phyloP scores from a whole-genome alignment of 306 rosid species.

The Rosa multiflora region DNA sequence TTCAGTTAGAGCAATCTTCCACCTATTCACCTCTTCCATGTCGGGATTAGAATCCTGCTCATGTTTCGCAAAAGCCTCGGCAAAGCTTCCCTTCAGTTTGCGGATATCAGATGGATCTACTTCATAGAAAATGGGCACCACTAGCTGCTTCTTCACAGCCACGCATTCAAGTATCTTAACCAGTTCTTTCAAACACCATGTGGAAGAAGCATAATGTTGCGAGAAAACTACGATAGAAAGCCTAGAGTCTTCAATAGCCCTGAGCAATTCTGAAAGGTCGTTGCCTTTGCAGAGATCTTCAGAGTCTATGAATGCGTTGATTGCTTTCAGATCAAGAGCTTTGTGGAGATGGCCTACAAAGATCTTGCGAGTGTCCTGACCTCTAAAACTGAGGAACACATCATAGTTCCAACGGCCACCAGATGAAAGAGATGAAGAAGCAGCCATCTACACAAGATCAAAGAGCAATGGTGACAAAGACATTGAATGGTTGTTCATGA shows the following conservation, averaged over 20 bases:
- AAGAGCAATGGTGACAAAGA: neutral
- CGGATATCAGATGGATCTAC: constrained; percentile 12
- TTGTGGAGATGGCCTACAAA: constrained; percentile 3
- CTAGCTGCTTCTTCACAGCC: neutral
- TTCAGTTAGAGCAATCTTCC: constrained; percentile 7
- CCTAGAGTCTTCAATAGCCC: neutral
- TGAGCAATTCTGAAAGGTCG: neutral
- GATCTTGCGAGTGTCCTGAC: neutral
- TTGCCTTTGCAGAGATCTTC: neutral
- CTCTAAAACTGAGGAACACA: constrained; percentile 20
- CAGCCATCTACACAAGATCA: neutral
- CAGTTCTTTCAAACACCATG: constrained; percentile 19
- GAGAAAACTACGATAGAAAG: constrained; percentile 5
- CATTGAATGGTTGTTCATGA: neutral
- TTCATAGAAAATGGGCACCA: neutral
- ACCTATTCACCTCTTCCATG: neutral
- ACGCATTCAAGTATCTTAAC: neutral
- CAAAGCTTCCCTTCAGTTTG: neutral
- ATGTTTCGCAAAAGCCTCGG: neutral
- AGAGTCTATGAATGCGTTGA: constrained; percentile 5
- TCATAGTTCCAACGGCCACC: constrained; percentile 6
- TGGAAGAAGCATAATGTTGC: neutral
- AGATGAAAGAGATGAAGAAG: neutral
- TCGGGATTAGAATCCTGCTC: neutral
- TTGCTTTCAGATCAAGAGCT: neutral